Evolutionary conservation across 164 flowering plant genomes (phyloP).

Genomic region (Umbellularia californica): DNA sequence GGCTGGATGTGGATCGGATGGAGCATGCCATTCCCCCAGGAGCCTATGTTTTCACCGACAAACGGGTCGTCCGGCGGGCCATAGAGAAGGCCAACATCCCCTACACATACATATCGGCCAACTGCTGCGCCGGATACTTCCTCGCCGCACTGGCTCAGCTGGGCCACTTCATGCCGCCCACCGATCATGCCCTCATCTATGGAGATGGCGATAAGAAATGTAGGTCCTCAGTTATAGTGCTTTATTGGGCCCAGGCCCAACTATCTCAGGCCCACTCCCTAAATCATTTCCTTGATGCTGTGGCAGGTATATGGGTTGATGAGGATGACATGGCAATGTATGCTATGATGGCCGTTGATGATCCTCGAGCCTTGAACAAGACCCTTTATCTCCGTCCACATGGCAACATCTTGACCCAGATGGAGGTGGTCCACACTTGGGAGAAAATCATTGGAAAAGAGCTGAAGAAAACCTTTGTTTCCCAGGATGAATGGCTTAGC

Average conservation of each 20-base stretch:
- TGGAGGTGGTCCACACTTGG: constrained; percentile 14
- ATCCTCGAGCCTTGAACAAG: constrained; percentile 11
- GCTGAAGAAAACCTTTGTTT: constrained; percentile 9
- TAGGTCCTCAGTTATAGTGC: not conserved
- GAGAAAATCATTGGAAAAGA: constrained; percentile 13
- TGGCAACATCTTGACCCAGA: constrained; percentile 4
- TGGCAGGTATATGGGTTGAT: constrained; percentile 7
- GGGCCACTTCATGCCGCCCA: constrained; percentile 27
- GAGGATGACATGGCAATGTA: constrained; percentile 9
- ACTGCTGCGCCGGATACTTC: constrained; percentile 23
- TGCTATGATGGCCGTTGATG: constrained; percentile 5
- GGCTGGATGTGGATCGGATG: constrained; percentile 35
- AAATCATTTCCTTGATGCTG: not conserved
- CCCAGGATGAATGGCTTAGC: not conserved
- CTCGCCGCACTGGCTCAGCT: constrained; percentile 21
- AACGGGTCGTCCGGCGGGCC: constrained; percentile 23
- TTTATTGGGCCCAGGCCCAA: not conserved
- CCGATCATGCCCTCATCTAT: constrained; percentile 23
- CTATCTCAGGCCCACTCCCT: not conserved
- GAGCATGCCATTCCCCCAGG: constrained; percentile 27
- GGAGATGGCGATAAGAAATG: constrained; percentile 38
- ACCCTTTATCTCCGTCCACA: constrained; percentile 2
- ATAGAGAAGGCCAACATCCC: constrained; percentile 27
- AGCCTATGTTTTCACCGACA: constrained; percentile 19
- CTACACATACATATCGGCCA: constrained; percentile 22